Evolutionary conservation across 192 early-diverging fungal species (phyloP), one percentile per base, ranked within the genome.

Genomic region (Coemansia sp.): DNA sequence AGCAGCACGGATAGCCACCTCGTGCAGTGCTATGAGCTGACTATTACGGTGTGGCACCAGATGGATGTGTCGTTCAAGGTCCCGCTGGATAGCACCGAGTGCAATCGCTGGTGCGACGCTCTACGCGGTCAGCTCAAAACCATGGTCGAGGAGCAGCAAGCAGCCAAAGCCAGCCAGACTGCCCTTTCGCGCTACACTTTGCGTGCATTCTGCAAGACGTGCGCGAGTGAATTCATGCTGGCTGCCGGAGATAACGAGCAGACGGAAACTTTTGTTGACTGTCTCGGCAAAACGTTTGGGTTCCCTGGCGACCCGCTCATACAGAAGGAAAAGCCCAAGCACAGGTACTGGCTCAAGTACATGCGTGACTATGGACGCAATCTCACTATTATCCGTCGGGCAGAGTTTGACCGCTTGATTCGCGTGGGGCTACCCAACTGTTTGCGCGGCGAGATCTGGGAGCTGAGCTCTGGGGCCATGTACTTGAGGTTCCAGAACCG

Each of bases 371-470:
- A 93, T 73, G 96, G 96, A 1, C 85, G 95, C 33, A 95, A 98
- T 59, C 76, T 98, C 76, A 96, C 94, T 2, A 75, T 90, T 34
- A 82, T 95, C 7, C 87, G 91, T 39, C 80, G 87, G 0, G 84
- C 94, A 3, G 94, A 90, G 50, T 96, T 95, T 79, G 86, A 89
- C 57, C 92, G 94, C 56, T 83, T 98, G n/a, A 88, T 95, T 47
- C 88, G 93, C 20, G 88, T 95, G 8, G 95, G 95, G 5, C 80
- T 98, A 38, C 92, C 94, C 6, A 94, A 95, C 71, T 74, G 82
- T 25, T 73, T 98, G 68, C 86, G 95, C 23, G 95, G 94, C 33
- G 95, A 98, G 75, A 87, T 95, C 26, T 98, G 95, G 95, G 95
- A 98, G 73, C 80, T 92, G 16, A 91, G 89, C 76, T 91, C 88